These are phyloP conservation scores for Alnus glutinosa DNA, from an alignment of 306 rosid genomes.

Conservation along the genomic window DNA sequence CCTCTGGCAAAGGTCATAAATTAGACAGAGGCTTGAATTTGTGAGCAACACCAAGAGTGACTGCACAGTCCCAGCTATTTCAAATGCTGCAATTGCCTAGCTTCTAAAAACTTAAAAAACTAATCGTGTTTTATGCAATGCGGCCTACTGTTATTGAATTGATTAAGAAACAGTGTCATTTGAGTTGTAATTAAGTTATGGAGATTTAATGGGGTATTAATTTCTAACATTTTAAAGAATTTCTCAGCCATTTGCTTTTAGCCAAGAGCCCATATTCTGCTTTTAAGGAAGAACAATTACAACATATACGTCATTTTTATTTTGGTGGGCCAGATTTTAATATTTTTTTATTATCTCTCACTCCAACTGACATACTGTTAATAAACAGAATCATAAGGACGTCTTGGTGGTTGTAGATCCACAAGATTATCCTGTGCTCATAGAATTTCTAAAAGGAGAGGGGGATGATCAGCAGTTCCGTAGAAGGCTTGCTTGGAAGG, in stretches of 20 bases:
- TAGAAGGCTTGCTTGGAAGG: slow-evolving; percentile 90
- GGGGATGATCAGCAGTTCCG: slow-evolving; percentile 65
- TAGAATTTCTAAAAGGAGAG: slow-evolving; percentile 70
- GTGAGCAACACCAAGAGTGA: neutral
- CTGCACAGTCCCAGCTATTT: neutral
- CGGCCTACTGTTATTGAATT: neutral
- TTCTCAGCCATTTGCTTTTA: neutral
- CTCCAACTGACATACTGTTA: slow-evolving; percentile 22
- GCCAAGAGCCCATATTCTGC: neutral
- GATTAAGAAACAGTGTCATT: neutral
- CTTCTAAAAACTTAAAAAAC: neutral
- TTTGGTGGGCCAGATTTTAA: neutral
- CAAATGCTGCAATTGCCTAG: neutral
- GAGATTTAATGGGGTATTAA: neutral
- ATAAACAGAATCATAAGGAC: slow-evolving; percentile 80
- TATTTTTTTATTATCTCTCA: slow-evolving; percentile 11
- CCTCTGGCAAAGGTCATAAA: neutral
- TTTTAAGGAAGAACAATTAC: neutral
- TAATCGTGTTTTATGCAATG: neutral
- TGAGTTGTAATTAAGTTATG: neutral
- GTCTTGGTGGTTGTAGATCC: slow-evolving; percentile 93
- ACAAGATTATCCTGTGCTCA: slow-evolving; percentile 72
- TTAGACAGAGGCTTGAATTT: neutral
- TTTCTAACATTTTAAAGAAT: neutral
- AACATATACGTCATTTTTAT: neutral